phyloP scores from a whole-genome alignment of 208 protist genomes.

The Acanthamoeba lenticulata region DNA sequence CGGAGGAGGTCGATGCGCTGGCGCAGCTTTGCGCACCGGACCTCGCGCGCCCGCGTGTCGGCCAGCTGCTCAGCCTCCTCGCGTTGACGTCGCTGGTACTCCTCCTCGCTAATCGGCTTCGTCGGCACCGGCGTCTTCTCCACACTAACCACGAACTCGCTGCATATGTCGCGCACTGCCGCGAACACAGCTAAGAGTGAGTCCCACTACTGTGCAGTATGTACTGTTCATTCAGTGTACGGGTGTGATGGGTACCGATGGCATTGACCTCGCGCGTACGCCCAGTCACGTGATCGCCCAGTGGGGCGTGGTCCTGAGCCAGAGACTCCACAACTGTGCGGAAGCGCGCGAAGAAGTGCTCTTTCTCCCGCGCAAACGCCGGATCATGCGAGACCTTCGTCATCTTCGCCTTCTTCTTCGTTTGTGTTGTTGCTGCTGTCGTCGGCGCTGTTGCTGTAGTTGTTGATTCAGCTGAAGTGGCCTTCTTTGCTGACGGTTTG shows the following conservation, averaged over 20 bases:
- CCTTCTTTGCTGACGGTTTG: no score
- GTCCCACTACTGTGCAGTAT: no score
- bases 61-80: neutral
- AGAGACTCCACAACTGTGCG: neutral
- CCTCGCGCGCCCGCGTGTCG: neutral
- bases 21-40: neutral
- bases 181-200: no score
- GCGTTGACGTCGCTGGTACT: neutral
- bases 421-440: no score
- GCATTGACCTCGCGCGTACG: neutral
- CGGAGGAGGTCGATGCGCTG: neutral
- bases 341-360: neutral
- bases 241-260: neutral
- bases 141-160: neutral
- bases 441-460: no score
- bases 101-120: neutral
- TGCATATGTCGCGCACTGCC: neutral
- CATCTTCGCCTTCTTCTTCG: neutral
- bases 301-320: neutral
- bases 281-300: neutral
- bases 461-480: no score
- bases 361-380: neutral
- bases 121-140: neutral
- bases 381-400: neutral
- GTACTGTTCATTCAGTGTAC: neutral